phyloP scores from a whole-genome alignment of 2,329 filamentous ascomycete genomes.

The Xylariaceae sp. region DNA sequence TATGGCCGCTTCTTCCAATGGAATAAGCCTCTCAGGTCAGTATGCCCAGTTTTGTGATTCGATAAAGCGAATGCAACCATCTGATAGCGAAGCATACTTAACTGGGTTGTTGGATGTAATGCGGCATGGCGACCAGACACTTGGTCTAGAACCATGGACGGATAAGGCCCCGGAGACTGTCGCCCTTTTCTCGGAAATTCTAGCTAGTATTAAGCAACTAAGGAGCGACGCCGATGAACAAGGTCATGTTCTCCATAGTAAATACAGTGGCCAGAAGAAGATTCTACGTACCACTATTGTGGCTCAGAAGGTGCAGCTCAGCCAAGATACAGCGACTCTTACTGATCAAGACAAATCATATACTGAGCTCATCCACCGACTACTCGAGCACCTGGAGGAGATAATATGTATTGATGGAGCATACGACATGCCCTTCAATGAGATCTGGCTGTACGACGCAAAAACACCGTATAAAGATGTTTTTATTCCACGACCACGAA shows the following conservation, averaged over 20 bases:
- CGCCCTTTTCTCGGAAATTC: conserved; percentile 47
- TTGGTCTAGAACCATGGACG: conserved; percentile 44
- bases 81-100: conserved; percentile 52
- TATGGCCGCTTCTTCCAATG: conserved; percentile 63
- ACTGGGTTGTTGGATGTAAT: conserved; percentile 48
- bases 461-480: conserved; percentile 73
- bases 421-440: conserved; percentile 64
- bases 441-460: conserved; percentile 78
- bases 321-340: conserved; percentile 73
- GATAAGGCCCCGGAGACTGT: conserved; percentile 42
- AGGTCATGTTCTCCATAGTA: conserved; percentile 67
- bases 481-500: conserved; percentile 75
- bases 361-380: conserved; percentile 66
- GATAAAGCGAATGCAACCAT: conserved; percentile 65
- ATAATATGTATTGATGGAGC: conserved; percentile 45
- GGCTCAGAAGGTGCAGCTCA: conserved; percentile 80
- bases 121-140: conserved; percentile 45
- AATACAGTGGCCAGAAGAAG: conserved; percentile 73
- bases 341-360: conserved; percentile 74
- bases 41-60: conserved; percentile 60
- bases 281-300: conserved; percentile 78
- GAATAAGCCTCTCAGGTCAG: conserved; percentile 56
- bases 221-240: conserved; percentile 51
- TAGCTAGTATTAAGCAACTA: conserved; percentile 55
- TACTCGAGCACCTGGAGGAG: conserved; percentile 56